Base-by-base conservation (phyloP, 1,139 yeast genomes). In the Scheffersomyces quercinus region DNA sequence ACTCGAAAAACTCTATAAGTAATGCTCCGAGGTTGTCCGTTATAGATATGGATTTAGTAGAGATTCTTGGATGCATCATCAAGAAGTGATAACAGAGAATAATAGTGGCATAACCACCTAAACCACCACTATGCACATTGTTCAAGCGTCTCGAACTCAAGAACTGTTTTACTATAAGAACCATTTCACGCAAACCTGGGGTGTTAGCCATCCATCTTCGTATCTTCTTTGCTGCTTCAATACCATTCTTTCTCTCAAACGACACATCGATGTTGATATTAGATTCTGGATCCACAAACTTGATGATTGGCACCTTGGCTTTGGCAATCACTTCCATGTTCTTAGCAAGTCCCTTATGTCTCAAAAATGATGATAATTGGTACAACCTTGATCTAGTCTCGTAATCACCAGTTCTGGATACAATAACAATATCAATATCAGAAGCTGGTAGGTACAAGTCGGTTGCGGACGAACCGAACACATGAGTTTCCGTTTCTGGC, bases 391-490 rank as follows among this genome's bases (percentile, higher is more conserved):
- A 78, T 55, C 89, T 77, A 46, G 77, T 79, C 51, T 83, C 95
- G 59, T 85, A 84, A 52, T 79, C 78, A 3, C 87, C 85, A 3
- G 73, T 63, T 13, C 73, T 68, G 9, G 96, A 86, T 7, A 85
- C 73, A 26, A 95, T 79, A 36, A 91, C 98, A 84, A 95, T 84
- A 65, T 95, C 99, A 30, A 95, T 90, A 71, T 95, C 99, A 0
- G 97, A 89, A 1, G 97, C 97, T 0, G 99, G 99, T 20, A 95
- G 70, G 57, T 91, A 93, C 49, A 95, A 69, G 60, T 91, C 97
- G 0, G 99, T 91, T 0, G 99, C 98, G 62, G 82, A 88, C 0
- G 98, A 90, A 0, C 99, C 99, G 70, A 95, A 93, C 12, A 91
- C 96, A 54, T 85, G 87, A 8, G 87, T 79, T 45, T 85, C 86